These are phyloP conservation scores for Aeschynomene evenia DNA, from an alignment of 306 rosid species.

Conservation along the genomic window DNA sequence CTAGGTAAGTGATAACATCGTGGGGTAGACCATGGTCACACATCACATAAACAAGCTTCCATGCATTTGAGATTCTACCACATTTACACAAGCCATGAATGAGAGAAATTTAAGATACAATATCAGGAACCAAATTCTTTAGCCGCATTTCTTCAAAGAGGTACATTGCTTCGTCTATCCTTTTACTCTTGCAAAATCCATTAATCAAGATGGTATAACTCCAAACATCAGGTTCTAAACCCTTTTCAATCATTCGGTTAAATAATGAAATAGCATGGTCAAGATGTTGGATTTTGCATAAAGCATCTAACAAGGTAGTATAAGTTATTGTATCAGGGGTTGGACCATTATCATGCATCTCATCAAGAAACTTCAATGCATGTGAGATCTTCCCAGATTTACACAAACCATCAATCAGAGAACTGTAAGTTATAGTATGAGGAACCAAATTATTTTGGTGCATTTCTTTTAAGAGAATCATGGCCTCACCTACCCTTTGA, in stretches of 20 bases:
- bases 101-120: not conserved
- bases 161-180: not conserved
- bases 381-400: not conserved
- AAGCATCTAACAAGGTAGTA: not conserved
- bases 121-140: not conserved
- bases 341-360: not conserved
- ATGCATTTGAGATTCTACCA: slow-evolving; percentile 10
- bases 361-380: slow-evolving; percentile 5
- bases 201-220: slow-evolving; percentile 3
- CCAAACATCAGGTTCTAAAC: not conserved
- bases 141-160: slow-evolving; percentile 1
- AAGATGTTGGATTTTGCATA: slow-evolving; percentile 4
- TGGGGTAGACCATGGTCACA: not conserved
- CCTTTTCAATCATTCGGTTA: not conserved
- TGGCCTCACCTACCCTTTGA: not conserved
- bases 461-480: not conserved
- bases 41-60: slow-evolving; percentile 16
- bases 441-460: slow-evolving; percentile 3
- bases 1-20: not conserved
- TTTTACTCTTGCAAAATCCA: not conserved
- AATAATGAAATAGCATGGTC: not conserved
- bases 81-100: slow-evolving; percentile 24
- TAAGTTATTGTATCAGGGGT: not conserved
- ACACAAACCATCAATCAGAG: not conserved
- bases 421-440: not conserved